Conservation (phyloP, 2,329 filamentous ascomycete species). For the Emmonsiellopsis sp. region DNA sequence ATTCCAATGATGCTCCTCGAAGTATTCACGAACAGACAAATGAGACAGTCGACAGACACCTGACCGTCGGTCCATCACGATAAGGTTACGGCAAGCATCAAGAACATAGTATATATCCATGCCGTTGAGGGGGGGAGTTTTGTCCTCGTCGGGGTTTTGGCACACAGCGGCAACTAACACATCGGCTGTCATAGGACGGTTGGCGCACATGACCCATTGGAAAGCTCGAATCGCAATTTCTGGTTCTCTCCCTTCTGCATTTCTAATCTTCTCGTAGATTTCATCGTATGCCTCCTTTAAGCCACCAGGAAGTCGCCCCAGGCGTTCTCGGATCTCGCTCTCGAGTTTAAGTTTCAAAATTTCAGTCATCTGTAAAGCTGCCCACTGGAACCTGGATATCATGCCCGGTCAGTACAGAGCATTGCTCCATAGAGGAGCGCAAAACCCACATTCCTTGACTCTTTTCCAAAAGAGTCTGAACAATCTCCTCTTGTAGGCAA, state of each 20-base stretch:
- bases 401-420: not conserved
- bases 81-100: slow-evolving; percentile 15
- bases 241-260: too few relatives aligned
- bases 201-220: slow-evolving; percentile 18
- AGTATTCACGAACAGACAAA: slow-evolving; percentile 20
- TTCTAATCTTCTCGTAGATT: slow-evolving; percentile 6
- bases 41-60: slow-evolving; percentile 15
- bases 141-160: slow-evolving; percentile 9
- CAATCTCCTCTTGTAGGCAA: slow-evolving; percentile 13
- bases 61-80: slow-evolving; percentile 13
- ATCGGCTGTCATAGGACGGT: slow-evolving; percentile 7
- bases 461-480: slow-evolving; percentile 11
- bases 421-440: not conserved
- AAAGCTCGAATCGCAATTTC: slow-evolving; percentile 14
- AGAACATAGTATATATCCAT: slow-evolving; percentile 12
- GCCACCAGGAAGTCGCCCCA: slow-evolving; percentile 20
- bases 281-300: slow-evolving; percentile 22
- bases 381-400: slow-evolving; percentile 25
- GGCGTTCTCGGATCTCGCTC: slow-evolving; percentile 14
- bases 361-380: slow-evolving; percentile 20
- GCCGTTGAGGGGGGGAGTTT: not conserved
- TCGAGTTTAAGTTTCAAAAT: slow-evolving; percentile 14
- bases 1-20: slow-evolving; percentile 13
- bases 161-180: slow-evolving; percentile 11
- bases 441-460: slow-evolving; percentile 22